Conservation (phyloP, 768 basidiomycete species). For the Suillus placidus region DNA sequence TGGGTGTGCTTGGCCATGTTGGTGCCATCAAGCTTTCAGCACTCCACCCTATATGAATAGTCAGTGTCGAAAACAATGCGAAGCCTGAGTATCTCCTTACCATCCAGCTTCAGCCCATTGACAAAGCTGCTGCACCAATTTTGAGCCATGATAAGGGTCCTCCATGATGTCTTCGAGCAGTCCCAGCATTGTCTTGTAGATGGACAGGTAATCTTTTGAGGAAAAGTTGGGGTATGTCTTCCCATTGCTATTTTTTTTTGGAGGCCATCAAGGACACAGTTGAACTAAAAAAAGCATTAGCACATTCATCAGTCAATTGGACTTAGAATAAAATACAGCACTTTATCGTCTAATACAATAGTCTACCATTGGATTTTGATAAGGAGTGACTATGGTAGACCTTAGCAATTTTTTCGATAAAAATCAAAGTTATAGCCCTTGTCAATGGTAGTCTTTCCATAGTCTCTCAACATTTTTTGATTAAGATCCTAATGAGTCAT, state of each 20-base stretch:
- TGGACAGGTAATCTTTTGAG: background rate
- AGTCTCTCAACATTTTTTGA: no score
- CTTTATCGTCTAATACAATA: no score
- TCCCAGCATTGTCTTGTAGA: background rate
- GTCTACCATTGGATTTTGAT: no score
- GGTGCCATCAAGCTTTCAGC: background rate
- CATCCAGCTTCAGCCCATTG: background rate
- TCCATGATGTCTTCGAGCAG: background rate
- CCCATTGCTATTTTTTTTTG: background rate
- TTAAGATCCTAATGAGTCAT: no score
- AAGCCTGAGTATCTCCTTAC: background rate
- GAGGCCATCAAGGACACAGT: background rate
- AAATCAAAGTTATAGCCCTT: no score
- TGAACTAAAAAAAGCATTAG: slow-evolving; percentile 1
- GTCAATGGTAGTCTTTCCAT: no score
- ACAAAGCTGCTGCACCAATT: background rate
- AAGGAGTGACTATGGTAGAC: no score
- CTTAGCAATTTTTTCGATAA: no score
- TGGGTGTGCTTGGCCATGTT: background rate
- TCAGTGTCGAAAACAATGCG: background rate
- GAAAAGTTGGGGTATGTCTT: background rate
- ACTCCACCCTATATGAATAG: background rate
- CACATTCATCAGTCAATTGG: no score
- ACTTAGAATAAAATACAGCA: no score
- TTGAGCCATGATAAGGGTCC: background rate